Evolutionary conservation across 208 protist species (phyloP).

Genomic region (Acanthamoeba culbertsoni): DNA sequence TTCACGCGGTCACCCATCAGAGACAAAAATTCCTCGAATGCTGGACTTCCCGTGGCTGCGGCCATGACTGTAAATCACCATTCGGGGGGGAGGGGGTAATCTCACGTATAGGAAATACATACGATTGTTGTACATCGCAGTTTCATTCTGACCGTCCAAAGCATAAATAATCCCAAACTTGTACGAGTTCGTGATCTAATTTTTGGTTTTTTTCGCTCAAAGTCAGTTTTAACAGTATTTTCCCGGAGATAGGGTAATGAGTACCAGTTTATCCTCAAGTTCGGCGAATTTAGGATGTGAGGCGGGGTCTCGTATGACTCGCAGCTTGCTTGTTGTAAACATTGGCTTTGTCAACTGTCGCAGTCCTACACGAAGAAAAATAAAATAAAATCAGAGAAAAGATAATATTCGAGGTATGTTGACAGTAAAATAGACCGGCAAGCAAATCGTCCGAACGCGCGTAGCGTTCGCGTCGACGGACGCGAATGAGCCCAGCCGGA

Average conservation of each 20-base stretch:
- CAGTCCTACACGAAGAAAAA: neutral
- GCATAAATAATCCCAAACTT: slow-evolving; percentile 11
- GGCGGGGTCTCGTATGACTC: neutral
- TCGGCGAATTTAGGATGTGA: neutral
- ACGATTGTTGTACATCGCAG: slow-evolving; percentile 35
- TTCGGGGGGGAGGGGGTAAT: neutral
- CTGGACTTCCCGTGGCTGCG: neutral
- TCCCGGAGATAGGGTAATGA: too few relatives aligned
- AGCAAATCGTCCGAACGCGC: slow-evolving; percentile 17
- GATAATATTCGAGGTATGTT: too few relatives aligned
- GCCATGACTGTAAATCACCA: too few relatives aligned
- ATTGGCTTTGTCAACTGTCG: neutral
- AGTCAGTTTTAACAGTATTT: too few relatives aligned
- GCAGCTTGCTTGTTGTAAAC: neutral
- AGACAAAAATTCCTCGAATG: neutral
- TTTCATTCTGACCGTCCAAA: neutral
- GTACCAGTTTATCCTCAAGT: slow-evolving; percentile 19
- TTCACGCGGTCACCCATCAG: neutral
- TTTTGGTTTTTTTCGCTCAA: too few relatives aligned
- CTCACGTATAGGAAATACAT: neutral
- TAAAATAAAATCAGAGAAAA: neutral
- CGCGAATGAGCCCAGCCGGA: neutral
- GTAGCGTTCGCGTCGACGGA: neutral
- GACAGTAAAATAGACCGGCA: neutral
- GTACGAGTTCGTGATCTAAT: neutral